A percentile compares a stretch with the other conserved stretches of the same genome.
phyloP scores from a whole-genome alignment of 257 asterid species.

The Solanum virginianum region DNA sequence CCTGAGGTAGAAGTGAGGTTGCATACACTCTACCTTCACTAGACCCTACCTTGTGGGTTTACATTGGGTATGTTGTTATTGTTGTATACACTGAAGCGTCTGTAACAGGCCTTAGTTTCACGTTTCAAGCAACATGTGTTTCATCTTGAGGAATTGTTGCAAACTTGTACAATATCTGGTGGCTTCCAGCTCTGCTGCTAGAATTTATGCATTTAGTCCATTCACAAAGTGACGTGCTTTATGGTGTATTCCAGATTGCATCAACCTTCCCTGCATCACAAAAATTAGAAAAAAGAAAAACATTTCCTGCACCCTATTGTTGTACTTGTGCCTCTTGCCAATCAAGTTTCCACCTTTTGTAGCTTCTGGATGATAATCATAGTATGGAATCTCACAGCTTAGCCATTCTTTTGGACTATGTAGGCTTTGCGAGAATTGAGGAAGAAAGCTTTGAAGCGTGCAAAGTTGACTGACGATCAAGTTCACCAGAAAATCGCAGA shows the following conservation, averaged over 20 bases:
- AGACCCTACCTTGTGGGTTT: background rate
- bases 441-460: conserved; percentile 68
- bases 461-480: conserved; percentile 56
- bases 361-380: background rate
- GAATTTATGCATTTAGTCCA: background rate
- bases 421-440: conserved; percentile 62
- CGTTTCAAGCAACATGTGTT: background rate
- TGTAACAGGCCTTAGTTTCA: background rate
- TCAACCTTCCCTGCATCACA: background rate
- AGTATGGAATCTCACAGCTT: background rate
- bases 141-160: background rate
- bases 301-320: background rate
- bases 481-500: conserved; percentile 36
- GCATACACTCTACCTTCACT: background rate
- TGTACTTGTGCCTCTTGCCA: background rate
- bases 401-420: background rate
- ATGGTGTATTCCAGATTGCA: background rate
- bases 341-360: background rate
- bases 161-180: background rate
- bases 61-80: background rate
- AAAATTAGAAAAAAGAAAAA: background rate
- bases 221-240: background rate
- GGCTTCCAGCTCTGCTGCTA: background rate
- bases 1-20: background rate
- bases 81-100: background rate